These are phyloP conservation scores for Chimonanthus praecox DNA, from an alignment of 164 flowering plant genomes.

Conservation along the genomic window DNA sequence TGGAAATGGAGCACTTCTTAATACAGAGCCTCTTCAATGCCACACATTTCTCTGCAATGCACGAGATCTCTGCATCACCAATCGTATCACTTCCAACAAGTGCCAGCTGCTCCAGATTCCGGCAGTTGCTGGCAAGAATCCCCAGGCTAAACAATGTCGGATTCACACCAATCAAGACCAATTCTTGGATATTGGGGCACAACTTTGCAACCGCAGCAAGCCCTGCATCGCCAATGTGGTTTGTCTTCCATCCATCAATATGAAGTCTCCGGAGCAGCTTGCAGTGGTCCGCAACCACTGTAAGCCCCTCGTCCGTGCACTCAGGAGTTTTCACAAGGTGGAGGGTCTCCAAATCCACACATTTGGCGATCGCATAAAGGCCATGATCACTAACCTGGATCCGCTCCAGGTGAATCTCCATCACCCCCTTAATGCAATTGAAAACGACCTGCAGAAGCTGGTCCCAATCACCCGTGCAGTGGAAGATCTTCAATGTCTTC, in stretches of 20 bases:
- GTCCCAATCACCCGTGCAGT: conserved; percentile 93
- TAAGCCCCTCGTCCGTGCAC: conserved; percentile 64
- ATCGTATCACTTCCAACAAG: conserved; percentile 76
- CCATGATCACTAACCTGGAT: conserved; percentile 79
- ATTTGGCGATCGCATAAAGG: conserved; percentile 54
- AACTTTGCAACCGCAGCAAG: conserved; percentile 59
- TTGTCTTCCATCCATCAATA: conserved; percentile 89
- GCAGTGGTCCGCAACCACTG: conserved; percentile 57
- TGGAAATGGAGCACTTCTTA: conserved; percentile 75
- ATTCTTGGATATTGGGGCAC: conserved; percentile 66
- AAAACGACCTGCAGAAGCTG: conserved; percentile 41
- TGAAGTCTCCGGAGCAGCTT: conserved; percentile 80
- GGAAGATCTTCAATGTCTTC: conserved; percentile 49
- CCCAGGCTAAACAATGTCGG: conserved; percentile 56
- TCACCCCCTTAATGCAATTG: conserved; percentile 30
- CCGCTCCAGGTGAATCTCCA: conserved; percentile 82
- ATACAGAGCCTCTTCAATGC: conserved; percentile 86
- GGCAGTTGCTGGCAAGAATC: conserved; percentile 57
- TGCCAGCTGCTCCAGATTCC: conserved; percentile 71
- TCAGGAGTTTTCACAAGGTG: conserved; percentile 78
- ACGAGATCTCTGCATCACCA: conserved; percentile 71
- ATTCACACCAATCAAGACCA: conserved; percentile 77
- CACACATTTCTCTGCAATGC: conserved; percentile 65
- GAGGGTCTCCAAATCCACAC: conserved; percentile 54
- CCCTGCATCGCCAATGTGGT: conserved; percentile 80